Evolutionary conservation across 306 rosid species (phyloP).

Genomic region (Prunus davidiana): DNA sequence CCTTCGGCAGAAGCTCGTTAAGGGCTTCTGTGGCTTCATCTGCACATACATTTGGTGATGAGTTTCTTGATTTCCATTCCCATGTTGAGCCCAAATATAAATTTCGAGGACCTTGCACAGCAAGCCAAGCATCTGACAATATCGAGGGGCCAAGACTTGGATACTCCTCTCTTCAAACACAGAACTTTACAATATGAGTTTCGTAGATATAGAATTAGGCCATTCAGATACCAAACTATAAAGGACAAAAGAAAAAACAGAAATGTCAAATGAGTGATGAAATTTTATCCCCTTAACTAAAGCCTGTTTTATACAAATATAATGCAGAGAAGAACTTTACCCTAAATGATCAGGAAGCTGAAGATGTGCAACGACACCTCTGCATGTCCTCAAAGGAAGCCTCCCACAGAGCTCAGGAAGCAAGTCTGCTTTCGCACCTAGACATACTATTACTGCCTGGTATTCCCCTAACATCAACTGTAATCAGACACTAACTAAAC

Average conservation of each 20-base stretch:
- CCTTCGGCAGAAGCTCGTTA: constrained; percentile 74
- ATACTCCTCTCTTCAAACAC: constrained; percentile 54
- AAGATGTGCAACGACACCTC: constrained; percentile 82
- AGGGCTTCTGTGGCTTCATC: constrained; percentile 67
- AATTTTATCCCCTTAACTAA: not conserved
- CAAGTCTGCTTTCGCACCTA: constrained; percentile 78
- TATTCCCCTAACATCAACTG: constrained; percentile 53
- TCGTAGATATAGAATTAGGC: not conserved
- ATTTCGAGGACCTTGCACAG: constrained; percentile 62
- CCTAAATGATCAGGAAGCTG: constrained; percentile 52
- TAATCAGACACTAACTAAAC: not conserved
- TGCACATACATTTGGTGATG: constrained; percentile 54
- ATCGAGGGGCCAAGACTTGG: constrained; percentile 70
- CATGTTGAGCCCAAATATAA: constrained; percentile 79
- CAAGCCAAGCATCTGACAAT: constrained; percentile 86
- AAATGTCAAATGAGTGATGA: not conserved
- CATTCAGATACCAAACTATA: not conserved
- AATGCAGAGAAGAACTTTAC: constrained; percentile 31
- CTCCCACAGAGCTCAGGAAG: constrained; percentile 82
- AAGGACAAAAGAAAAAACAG: not conserved
- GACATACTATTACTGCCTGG: constrained; percentile 72
- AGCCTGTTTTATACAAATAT: not conserved
- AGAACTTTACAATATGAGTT: not conserved
- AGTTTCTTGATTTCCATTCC: constrained; percentile 85
- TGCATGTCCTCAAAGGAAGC: constrained; percentile 88